phyloP scores from a whole-genome alignment of 441 rosid species.

The Raphanus hybrid region DNA sequence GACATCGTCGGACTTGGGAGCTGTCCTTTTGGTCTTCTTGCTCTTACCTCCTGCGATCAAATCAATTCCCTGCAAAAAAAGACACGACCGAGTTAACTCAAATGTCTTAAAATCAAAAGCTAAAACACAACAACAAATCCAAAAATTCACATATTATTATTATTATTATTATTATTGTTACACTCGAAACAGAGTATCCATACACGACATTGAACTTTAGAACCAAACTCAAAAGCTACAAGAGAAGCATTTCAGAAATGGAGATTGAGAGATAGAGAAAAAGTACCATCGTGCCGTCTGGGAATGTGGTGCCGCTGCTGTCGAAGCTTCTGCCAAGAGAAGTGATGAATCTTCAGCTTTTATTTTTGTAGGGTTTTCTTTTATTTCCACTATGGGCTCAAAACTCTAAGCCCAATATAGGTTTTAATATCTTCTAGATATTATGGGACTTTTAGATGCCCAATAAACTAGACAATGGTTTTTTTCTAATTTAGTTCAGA shows the following conservation, averaged over 20 bases:
- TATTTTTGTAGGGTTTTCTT: slow-evolving; percentile 30
- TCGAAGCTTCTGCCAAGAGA: slow-evolving; percentile 16
- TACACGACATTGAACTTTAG: too few relatives aligned
- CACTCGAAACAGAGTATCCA: too few relatives aligned
- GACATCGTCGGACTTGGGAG: slow-evolving; percentile 88
- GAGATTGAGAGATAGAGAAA: background rate
- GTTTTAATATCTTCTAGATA: too few relatives aligned
- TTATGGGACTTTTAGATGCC: too few relatives aligned
- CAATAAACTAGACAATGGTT: too few relatives aligned
- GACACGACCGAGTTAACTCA: background rate
- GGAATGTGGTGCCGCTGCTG: slow-evolving; percentile 32
- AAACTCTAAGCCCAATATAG: slow-evolving; percentile 1
- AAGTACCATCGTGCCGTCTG: slow-evolving; percentile 16
- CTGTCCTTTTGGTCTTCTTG: slow-evolving; percentile 84
- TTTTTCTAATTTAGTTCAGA: too few relatives aligned
- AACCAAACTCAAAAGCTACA: background rate
- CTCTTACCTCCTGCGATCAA: slow-evolving; percentile 93
- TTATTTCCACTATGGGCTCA: slow-evolving; percentile 3
- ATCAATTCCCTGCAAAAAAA: slow-evolving; percentile 73
- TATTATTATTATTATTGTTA: too few relatives aligned
- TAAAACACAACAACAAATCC: too few relatives aligned
- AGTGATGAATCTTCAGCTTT: background rate
- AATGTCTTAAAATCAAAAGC: background rate
- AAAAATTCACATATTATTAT: too few relatives aligned
- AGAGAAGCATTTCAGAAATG: background rate